phyloP scores from a whole-genome alignment of 2,329 filamentous ascomycete genomes.

The Verticillium klebahnii region DNA sequence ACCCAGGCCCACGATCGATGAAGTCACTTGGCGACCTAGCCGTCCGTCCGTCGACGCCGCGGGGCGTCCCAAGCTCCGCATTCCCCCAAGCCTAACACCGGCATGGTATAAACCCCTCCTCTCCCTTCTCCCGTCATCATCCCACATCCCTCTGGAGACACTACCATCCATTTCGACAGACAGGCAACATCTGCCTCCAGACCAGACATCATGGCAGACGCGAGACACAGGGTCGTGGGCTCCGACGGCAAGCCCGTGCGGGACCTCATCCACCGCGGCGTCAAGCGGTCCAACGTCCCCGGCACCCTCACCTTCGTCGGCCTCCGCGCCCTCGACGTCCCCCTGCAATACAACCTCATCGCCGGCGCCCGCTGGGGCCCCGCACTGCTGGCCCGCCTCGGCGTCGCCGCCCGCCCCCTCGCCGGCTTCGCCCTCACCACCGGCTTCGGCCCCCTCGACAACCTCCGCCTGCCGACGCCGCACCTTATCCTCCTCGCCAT shows the following conservation, averaged over 20 bases:
- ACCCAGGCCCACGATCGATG: neutral
- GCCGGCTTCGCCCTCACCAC: conserved; percentile 29
- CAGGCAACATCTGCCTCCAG: too few species aligned
- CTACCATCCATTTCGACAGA: too few species aligned
- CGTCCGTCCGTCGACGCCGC: neutral
- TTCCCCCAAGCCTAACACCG: neutral
- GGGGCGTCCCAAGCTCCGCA: neutral
- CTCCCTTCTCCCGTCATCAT: neutral
- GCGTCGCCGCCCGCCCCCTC: conserved; percentile 36
- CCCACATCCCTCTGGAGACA: too few species aligned
- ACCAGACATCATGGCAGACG: neutral
- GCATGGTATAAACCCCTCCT: neutral
- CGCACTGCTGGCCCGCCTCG: conserved; percentile 39
- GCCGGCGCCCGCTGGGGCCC: conserved; percentile 29
- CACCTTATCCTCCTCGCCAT: conserved; percentile 47
- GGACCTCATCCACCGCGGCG: conserved; percentile 33
- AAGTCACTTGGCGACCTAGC: neutral
- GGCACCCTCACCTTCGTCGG: conserved; percentile 33
- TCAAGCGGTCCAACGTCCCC: conserved; percentile 24
- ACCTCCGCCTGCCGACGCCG: conserved; percentile 43
- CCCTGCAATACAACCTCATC: conserved; percentile 27
- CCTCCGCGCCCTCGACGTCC: conserved; percentile 28
- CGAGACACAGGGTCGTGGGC: neutral
- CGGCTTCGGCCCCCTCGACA: conserved; percentile 25
- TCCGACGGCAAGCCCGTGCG: conserved; percentile 1